Base-by-base conservation (phyloP, 1,284 basidiomycete genomes). In the Omphalotus olearius region DNA sequence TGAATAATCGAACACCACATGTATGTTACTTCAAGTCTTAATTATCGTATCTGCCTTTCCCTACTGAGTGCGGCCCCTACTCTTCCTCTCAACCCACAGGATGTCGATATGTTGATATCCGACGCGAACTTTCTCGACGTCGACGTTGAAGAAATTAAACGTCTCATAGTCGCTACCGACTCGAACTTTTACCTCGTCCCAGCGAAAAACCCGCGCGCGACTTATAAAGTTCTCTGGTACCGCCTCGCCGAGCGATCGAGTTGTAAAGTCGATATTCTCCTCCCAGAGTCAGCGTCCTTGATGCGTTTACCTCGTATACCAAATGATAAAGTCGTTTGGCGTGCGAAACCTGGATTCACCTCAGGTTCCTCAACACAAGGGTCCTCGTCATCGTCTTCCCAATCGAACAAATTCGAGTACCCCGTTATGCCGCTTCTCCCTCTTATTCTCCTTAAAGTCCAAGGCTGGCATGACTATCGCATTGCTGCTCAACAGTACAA, bases 201-300 rank as follows among this genome's bases (percentile, higher is more conserved):
- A 0, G 69, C 77, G 3, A 65, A 61, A 33, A 69, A 73, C 56
- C 67, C 65, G 7, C 48, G 47, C 4, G 74, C 73, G 10, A 70
- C 72, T 0, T 76, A 78, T 61, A 63, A 65, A 25, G 72, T 79
- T 0, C 65, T 80, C 0, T 78, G 72, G 69, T 76, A 69, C 60
- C 59, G 63, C 17, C 57, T 74, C 2, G 1, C 36, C 20, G 45
- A 20, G 55, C 59, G 30, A 33, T 2, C 2, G 2, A 33, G 30
- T 25, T 76, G 77, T 62, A 81, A 81, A 62, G 74, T 82, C 43
- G 78, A 81, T 59, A 66, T 82, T 49, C 71, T 80, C 37, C 48
- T 70, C 20, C 76, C 78, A 0, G 74, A 75, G 0, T 4, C 30
- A 7, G 30, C 4, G 7, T 10, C 30, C 2, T 59, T 66, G 7